Evolutionary conservation across 352 stramenopile genomes (phyloP).

Genomic region (Phytophthora brassicae): DNA sequence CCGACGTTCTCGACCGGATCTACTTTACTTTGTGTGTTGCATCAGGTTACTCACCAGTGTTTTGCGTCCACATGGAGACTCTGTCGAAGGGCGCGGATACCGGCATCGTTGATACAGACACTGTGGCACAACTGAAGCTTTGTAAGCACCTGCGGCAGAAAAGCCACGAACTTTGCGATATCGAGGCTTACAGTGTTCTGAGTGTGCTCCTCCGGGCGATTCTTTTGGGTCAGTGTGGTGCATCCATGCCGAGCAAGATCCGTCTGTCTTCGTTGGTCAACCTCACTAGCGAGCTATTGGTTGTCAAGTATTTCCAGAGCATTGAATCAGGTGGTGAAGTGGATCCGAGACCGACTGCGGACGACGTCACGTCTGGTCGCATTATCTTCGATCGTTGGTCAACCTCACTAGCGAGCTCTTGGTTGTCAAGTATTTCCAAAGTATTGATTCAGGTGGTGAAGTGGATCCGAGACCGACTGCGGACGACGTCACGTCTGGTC

Average conservation of each 20-base stretch:
- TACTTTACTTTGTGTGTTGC: slow-evolving; percentile 36
- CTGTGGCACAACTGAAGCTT: slow-evolving; percentile 23
- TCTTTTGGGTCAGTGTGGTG: slow-evolving; percentile 20
- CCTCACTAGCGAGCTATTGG: slow-evolving; percentile 34
- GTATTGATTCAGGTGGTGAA: slow-evolving; percentile 3
- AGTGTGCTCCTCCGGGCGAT: slow-evolving; percentile 32
- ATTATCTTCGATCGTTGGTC: slow-evolving; percentile 31
- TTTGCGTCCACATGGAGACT: slow-evolving; percentile 32
- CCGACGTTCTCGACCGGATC: slow-evolving; percentile 11
- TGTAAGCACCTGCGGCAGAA: slow-evolving; percentile 13
- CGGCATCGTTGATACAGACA: neutral
- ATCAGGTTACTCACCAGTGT: slow-evolving; percentile 23
- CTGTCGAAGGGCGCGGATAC: neutral
- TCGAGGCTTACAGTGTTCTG: slow-evolving; percentile 34
- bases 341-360: slow-evolving; percentile 7
- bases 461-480: slow-evolving; percentile 5
- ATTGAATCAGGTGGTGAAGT: slow-evolving; percentile 1
- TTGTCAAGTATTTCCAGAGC: slow-evolving; percentile 28
- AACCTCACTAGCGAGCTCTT: slow-evolving; percentile 37
- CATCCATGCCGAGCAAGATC: slow-evolving; percentile 16
- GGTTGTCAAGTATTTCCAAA: slow-evolving; percentile 28
- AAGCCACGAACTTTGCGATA: slow-evolving; percentile 21
- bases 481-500: slow-evolving; percentile 21
- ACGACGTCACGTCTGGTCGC: slow-evolving; percentile 20
- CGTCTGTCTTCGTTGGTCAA: slow-evolving; percentile 28